Evolutionary conservation across 495 filamentous ascomycete species (phyloP).

Genomic region (Tuber magnatum): DNA sequence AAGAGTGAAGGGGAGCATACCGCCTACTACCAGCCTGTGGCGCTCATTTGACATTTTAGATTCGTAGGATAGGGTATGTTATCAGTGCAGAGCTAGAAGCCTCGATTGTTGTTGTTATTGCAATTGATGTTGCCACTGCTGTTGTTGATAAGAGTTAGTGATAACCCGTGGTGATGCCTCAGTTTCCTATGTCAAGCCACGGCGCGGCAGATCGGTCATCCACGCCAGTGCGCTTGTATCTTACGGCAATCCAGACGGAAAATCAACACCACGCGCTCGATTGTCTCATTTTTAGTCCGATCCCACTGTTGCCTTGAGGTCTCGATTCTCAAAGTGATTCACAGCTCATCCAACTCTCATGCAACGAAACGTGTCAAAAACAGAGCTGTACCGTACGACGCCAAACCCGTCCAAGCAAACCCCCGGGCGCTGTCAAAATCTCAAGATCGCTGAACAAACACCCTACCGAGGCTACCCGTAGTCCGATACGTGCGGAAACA

Average conservation of each 20-base stretch:
- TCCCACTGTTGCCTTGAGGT: not conserved
- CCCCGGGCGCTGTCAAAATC: not conserved
- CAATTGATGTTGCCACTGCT: too few relatives aligned
- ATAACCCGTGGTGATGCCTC: not conserved
- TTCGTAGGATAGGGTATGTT: not conserved
- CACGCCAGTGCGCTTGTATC: not conserved
- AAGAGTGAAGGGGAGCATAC: constrained; percentile 1
- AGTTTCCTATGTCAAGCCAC: not conserved
- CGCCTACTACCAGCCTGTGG: constrained; percentile 18
- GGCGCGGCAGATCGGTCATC: not conserved
- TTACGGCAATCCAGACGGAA: not conserved
- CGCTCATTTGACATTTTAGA: constrained; percentile 9
- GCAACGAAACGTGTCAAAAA: not conserved
- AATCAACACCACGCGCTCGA: not conserved
- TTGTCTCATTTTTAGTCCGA: not conserved
- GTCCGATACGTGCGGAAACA: not conserved
- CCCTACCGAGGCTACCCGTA: not conserved
- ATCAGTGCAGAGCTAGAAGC: not conserved
- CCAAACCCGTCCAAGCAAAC: not conserved
- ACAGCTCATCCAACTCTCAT: not conserved
- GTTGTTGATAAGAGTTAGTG: not conserved
- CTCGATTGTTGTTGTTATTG: not conserved
- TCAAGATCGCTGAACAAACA: not conserved
- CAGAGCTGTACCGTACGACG: not conserved
- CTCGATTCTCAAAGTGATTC: not conserved